phyloP scores from a whole-genome alignment of 169 alveolate genomes.

The Eimeria acervulina region DNA sequence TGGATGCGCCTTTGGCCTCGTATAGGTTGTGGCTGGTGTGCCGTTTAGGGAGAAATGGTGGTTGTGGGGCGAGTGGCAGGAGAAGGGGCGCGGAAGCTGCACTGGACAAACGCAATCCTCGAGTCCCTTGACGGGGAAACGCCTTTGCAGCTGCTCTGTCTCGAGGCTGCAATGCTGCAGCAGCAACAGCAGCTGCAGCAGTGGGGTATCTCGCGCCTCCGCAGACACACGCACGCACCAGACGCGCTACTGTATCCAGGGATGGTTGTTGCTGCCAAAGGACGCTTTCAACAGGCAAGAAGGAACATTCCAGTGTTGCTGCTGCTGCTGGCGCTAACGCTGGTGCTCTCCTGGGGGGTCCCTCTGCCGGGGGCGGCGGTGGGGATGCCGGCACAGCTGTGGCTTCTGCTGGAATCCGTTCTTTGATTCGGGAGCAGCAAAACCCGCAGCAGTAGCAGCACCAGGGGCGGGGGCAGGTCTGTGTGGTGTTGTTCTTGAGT shows the following conservation, averaged over 20 bases:
- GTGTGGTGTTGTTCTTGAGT: neutral
- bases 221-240: conserved; percentile 42
- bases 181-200: conserved; percentile 78
- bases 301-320: neutral
- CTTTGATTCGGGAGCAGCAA: neutral
- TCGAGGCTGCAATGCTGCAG: conserved; percentile 50
- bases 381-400: neutral
- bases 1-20: neutral
- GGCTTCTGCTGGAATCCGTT: neutral
- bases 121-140: conserved; percentile 62
- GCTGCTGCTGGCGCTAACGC: conserved; percentile 42
- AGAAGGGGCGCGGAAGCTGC: conserved; percentile 61
- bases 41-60: conserved; percentile 5
- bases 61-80: conserved; percentile 61
- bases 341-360: neutral
- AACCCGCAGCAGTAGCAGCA: conserved; percentile 42
- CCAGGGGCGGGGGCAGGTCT: neutral
- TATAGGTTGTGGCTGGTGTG: neutral
- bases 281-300: conserved; percentile 74
- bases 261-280: conserved; percentile 68
- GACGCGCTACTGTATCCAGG: conserved; percentile 60
- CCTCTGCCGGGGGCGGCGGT: neutral
- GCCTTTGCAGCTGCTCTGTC: conserved; percentile 67
- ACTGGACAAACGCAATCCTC: conserved; percentile 44
- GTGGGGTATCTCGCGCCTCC: conserved; percentile 58